Base-by-base conservation (phyloP, 2,329 filamentous ascomycete species). In the Rugonectria rugulosa region DNA sequence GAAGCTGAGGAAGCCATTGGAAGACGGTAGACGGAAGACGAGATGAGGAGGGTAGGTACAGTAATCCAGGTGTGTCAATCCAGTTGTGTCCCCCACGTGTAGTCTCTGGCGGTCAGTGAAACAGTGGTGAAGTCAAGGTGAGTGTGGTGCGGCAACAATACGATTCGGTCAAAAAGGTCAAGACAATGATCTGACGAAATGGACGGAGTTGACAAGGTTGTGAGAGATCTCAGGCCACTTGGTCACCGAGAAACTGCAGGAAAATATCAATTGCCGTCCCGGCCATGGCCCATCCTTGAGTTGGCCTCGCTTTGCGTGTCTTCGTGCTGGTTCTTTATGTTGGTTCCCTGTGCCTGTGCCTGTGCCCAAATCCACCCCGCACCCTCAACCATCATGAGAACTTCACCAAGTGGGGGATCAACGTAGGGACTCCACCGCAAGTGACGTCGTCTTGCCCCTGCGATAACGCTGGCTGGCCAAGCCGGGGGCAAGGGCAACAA, bases 1-100 rank as follows among this genome's bases (percentile, higher is more conserved):
- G 49, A n/a, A 32, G 50, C 31, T 38, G 49, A 14, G 24, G 50
- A 38, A 26, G 61, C 44, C 63, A 71, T 70, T n/a, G n/a, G n/a
- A n/a, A n/a, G n/a, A n/a, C n/a, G n/a, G n/a, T n/a, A n/a, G n/a
- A n/a, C n/a, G n/a, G n/a, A n/a, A n/a, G 50, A 36, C 56, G 31
- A 46, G 21, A 8, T 23, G 26, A 27, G 49, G n/a, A 23, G 23
- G n/a, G n/a, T n/a, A n/a, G n/a, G n/a, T n/a, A n/a, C n/a, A n/a
- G n/a, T n/a, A n/a, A n/a, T n/a, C n/a, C n/a, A n/a, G n/a, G n/a
- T n/a, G 38, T 15, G 29, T 7, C 32, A 15, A 9, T 24, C 21
- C 6, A 42, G 14, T 36, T 7, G 32, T n/a, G 6, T 6, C 20
- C 37, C 37, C 37, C 37, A 40, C 37, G 37, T 40, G n/a, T n/a